phyloP scores from a whole-genome alignment of 1,284 basidiomycete genomes.

The Ustilago sp. region DNA sequence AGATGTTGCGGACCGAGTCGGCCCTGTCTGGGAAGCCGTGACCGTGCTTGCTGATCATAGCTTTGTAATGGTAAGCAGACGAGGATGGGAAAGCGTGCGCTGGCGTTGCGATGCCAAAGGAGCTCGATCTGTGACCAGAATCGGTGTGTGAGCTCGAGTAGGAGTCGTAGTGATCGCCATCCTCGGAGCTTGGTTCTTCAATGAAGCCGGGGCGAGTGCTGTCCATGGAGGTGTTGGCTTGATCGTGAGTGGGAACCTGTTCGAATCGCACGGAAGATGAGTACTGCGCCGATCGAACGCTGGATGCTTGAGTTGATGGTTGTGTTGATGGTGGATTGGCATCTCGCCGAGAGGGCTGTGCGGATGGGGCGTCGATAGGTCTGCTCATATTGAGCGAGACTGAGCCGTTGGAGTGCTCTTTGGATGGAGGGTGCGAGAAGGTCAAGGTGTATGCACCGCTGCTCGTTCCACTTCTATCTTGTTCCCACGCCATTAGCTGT shows the following conservation, averaged over 20 bases:
- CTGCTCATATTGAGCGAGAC: conserved; percentile 20
- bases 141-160: conserved; percentile 35
- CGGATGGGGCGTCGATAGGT: conserved; percentile 33
- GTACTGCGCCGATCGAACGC: conserved; percentile 18
- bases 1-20: conserved; percentile 61
- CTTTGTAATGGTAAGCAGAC: conserved; percentile 39
- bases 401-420: neutral
- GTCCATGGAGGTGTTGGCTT: conserved; percentile 16
- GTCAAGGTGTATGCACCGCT: neutral
- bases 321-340: conserved; percentile 8
- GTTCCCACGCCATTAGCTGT: neutral
- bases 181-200: conserved; percentile 28
- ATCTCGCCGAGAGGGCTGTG: conserved; percentile 1
- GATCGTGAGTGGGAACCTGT: conserved; percentile 1
- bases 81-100: conserved; percentile 39
- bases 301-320: neutral
- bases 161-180: conserved; percentile 21
- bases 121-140: conserved; percentile 30
- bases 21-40: conserved; percentile 56
- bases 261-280: conserved; percentile 38
- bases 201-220: conserved; percentile 1
- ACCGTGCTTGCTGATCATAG: conserved; percentile 46
- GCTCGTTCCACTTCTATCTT: neutral
- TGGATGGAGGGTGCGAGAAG: conserved; percentile 5
- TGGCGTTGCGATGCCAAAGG: conserved; percentile 31